A percentile compares a stretch with the other conserved stretches of the same genome.
These are phyloP conservation scores for Diaporthe capsici DNA, from an alignment of 2,329 filamentous ascomycete species.

Conservation along the genomic window DNA sequence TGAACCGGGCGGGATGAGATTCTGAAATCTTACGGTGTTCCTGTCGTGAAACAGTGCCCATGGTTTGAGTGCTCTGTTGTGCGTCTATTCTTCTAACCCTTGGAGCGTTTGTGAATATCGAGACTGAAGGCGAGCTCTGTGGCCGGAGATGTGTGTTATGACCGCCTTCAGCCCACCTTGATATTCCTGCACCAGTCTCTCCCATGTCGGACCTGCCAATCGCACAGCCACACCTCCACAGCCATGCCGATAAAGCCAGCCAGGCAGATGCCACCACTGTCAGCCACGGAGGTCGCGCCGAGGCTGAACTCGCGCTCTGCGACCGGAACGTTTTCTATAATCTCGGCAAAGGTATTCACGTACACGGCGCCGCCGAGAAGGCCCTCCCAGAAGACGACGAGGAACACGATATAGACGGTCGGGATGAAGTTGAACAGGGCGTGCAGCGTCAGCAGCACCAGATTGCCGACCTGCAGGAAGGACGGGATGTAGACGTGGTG, in stretches of 20 bases:
- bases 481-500: slow-evolving; percentile 86
- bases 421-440: slow-evolving; percentile 87
- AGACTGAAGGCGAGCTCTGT: neutral
- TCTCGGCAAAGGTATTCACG: slow-evolving; percentile 95
- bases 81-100: neutral
- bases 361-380: slow-evolving; percentile 92
- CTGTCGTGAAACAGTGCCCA: neutral
- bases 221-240: slow-evolving; percentile 85
- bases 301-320: slow-evolving; percentile 92
- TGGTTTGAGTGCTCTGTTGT: neutral
- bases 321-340: slow-evolving; percentile 83
- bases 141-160: too few species aligned
- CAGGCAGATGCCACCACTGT: slow-evolving; percentile 90
- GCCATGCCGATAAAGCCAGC: slow-evolving; percentile 88
- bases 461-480: slow-evolving; percentile 84
- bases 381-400: slow-evolving; percentile 94
- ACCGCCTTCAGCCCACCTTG: slow-evolving; percentile 51
- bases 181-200: slow-evolving; percentile 79
- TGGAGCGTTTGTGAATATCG: neutral
- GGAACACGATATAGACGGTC: slow-evolving; percentile 86
- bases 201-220: slow-evolving; percentile 86
- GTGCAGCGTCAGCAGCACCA: slow-evolving; percentile 80
- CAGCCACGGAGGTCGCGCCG: slow-evolving; percentile 90
- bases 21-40: neutral
- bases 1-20: neutral